phyloP scores from a whole-genome alignment of 2,329 filamentous ascomycete species.

The Fusarium guadeloupense region DNA sequence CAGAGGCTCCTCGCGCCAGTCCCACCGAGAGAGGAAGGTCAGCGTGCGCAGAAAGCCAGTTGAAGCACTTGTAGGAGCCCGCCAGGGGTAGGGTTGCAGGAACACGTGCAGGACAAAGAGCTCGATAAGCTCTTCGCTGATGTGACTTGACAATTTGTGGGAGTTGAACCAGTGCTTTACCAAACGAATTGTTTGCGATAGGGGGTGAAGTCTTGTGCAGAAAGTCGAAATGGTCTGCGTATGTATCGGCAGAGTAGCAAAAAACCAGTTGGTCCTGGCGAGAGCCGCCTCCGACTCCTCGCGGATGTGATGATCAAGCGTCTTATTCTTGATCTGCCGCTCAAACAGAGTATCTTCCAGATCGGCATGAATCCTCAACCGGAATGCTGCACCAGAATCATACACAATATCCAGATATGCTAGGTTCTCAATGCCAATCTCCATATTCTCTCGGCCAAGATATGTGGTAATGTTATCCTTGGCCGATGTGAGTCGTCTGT shows the following conservation, averaged over 20 bases:
- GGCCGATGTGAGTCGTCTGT: slow-evolving; percentile 71
- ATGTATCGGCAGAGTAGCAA: slow-evolving; percentile 77
- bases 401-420: slow-evolving; percentile 86
- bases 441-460: slow-evolving; percentile 82
- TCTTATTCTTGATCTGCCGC: slow-evolving; percentile 79
- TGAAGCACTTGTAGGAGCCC: slow-evolving; percentile 76
- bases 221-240: slow-evolving; percentile 83
- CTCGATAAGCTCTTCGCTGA: slow-evolving; percentile 85
- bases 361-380: slow-evolving; percentile 88
- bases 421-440: slow-evolving; percentile 75
- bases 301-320: slow-evolving; percentile 69
- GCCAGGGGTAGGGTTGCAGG: slow-evolving; percentile 83
- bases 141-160: slow-evolving; percentile 81
- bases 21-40: slow-evolving; percentile 84
- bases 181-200: slow-evolving; percentile 85
- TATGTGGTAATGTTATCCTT: slow-evolving; percentile 70
- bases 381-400: slow-evolving; percentile 76
- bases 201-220: slow-evolving; percentile 79
- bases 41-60: slow-evolving; percentile 86
- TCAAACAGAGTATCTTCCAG: slow-evolving; percentile 84
- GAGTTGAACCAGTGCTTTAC: slow-evolving; percentile 89
- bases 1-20: slow-evolving; percentile 87
- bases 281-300: slow-evolving; percentile 77
- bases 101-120: slow-evolving; percentile 82
- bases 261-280: slow-evolving; percentile 74